Base-by-base conservation (phyloP, 352 stramenopile species). In the Phytopythium cucurbitacearum region DNA sequence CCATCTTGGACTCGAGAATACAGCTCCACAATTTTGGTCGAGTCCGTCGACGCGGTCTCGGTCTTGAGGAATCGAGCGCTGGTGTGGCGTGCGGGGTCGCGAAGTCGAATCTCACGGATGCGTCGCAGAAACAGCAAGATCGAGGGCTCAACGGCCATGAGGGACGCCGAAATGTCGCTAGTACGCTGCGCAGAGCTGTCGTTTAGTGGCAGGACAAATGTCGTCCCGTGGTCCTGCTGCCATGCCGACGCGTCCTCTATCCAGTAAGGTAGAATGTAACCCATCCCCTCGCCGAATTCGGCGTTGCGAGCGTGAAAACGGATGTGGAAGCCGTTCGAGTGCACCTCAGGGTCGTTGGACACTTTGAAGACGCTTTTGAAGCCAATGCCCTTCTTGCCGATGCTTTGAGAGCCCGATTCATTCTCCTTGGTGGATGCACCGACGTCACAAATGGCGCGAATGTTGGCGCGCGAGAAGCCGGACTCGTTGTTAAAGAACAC, bases 291-390 rank as follows among this genome's bases (percentile, higher is more conserved):
- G 0, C 69, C 73, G 8, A 76, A 59, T 3, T 75, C 47, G 0
- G 71, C 55, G 32, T 72, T 76, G 21, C 73, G 76, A n/a, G 82
- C 71, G 62, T 84, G 65, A 48, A 95, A 96, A 44, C 75, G 78
- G 16, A 93, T 80, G 54, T 92, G 85, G 50, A 91, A 94, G 12
- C 87, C 87, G 46, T 95, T 95, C 43, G 85, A 95, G 60, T 96
- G 87, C 37, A 96, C 81, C 38, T 96, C 72, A 0, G 87, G 87
- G 1, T 62, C 57, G 40, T 94, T 75, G 0, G 85, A 91, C 16
- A 96, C 78, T 56, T 91, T 91, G 65, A 96, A 96, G 3, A 96
- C 87, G n/a, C 83, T 94, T 64, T 96, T 96, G 54, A 96, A 96
- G 21, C 85, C 87, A 45, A 96, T 96, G 3, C 87, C 87, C 53